Evolutionary conservation across 306 rosid genomes (phyloP).

Genomic region (Gastrolobium villosum): DNA sequence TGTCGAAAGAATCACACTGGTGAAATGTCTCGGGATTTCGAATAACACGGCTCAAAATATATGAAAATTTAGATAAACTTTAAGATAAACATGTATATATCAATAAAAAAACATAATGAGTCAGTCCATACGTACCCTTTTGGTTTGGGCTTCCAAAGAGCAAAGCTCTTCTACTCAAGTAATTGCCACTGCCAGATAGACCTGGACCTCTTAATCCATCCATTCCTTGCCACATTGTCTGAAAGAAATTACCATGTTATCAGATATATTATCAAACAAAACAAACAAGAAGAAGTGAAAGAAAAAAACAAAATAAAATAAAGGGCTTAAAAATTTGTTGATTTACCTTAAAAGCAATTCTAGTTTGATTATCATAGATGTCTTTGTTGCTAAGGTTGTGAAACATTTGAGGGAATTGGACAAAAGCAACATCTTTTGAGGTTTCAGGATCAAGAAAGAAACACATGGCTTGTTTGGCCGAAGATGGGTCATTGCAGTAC

Average conservation of each 20-base stretch:
- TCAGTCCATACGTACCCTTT: conserved; percentile 38
- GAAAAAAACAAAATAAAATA: background rate
- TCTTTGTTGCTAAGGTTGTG: background rate
- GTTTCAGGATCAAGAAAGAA: background rate
- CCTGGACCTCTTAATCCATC: conserved; percentile 63
- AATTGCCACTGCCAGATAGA: conserved; percentile 63
- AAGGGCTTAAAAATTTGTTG: background rate
- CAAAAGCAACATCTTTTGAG: background rate
- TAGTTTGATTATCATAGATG: background rate
- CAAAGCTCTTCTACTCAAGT: conserved; percentile 52
- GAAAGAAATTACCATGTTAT: background rate
- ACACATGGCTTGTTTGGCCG: background rate
- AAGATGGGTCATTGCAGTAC: conserved; percentile 46
- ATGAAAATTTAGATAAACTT: no score
- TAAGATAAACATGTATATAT: no score
- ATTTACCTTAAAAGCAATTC: background rate
- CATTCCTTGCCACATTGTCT: conserved; percentile 71
- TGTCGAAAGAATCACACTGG: no score
- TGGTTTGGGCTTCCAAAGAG: conserved; percentile 57
- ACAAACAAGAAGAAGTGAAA: background rate
- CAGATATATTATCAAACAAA: background rate
- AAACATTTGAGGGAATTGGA: background rate
- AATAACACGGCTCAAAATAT: no score
- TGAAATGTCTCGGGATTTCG: no score
- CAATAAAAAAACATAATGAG: no score